A percentile compares a stretch with the other conserved stretches of the same genome.
Conservation (phyloP, 345 rosid genomes). For the Pseudoturritis turrita region DNA sequence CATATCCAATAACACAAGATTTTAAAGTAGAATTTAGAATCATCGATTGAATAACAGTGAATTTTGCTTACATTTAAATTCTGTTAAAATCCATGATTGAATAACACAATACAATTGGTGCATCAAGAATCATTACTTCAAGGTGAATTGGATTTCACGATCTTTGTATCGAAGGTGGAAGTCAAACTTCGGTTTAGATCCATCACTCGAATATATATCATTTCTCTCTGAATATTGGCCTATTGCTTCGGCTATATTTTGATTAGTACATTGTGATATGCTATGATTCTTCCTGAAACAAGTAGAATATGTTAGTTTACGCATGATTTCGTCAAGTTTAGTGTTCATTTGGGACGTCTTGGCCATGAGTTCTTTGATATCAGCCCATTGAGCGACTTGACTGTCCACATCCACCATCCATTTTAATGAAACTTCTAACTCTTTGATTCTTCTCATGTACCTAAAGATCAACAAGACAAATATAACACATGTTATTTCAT, state of each 20-base stretch:
- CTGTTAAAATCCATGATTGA: no score
- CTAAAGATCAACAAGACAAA: not conserved
- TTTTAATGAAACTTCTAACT: slow-evolving; percentile 26
- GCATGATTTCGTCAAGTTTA: slow-evolving; percentile 8
- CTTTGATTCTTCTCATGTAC: slow-evolving; percentile 17
- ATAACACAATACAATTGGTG: not conserved
- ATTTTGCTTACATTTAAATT: no score
- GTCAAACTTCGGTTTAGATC: slow-evolving; percentile 19
- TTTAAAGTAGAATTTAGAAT: no score
- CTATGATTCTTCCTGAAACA: not conserved
- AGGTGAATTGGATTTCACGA: not conserved
- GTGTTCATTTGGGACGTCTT: slow-evolving; percentile 25
- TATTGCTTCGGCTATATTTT: not conserved
- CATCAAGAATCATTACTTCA: not conserved
- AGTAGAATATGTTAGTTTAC: not conserved
- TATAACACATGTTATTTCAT: not conserved
- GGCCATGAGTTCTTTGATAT: slow-evolving; percentile 5
- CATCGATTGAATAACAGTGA: no score
- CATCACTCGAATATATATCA: not conserved
- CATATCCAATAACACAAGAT: no score
- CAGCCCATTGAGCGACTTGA: slow-evolving; percentile 13
- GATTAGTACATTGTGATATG: not conserved
- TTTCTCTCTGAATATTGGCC: not conserved
- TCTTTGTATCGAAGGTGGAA: slow-evolving; percentile 10
- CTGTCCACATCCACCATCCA: slow-evolving; percentile 26